Evolutionary conservation across 2,329 filamentous ascomycete species (phyloP), one percentile per base, ranked within the genome.

Genomic region (Colletotrichum simmondsii): DNA sequence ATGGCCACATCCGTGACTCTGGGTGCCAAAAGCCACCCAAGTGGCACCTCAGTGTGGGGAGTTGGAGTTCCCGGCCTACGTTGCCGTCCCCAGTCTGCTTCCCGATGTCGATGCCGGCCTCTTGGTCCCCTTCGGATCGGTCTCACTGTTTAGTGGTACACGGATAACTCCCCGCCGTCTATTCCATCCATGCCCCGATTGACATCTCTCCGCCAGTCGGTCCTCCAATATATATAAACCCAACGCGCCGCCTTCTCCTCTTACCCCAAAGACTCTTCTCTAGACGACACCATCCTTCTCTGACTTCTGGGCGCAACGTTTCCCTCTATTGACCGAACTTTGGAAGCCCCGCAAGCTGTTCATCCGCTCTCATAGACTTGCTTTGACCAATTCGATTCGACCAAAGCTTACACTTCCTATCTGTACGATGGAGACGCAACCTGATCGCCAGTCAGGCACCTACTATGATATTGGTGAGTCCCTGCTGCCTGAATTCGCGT

Each of bases 391-490:
- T 35, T 32, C 28, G 56, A 32, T 32, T 58, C 12, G 28, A n/a
- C 42, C 30, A 19, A 24, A 19, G 26, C 24, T 30, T 14, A 35
- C 8, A 28, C 49, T 46, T 42, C 19, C 19, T 46, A 12, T 16
- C 16, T 19, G 32, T 49, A 67, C 32, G 2, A 73, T 73, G 71
- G 71, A 72, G 53, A 66, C 62, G 14, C 71, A 72, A 59, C 62
- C 71, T 24, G 68, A 72, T 28, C 71, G 62, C 42, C 61, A 73
- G 61, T 53, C 52, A 42, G 46, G 59, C 57, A 67, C 75, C 22
- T 78, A 81, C 75, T 87, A 86, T 82, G 85, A 87, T 74, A 85
- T 87, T 74, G 85, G 85, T 87, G 80, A 69, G 79, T 37, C 35
- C 8, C 4, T 61, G 24, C 37, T 49, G 19, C 42, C 56, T 14